Evolutionary conservation across 2,329 filamentous ascomycete genomes (phyloP).

Genomic region (Colletotrichum phormii): DNA sequence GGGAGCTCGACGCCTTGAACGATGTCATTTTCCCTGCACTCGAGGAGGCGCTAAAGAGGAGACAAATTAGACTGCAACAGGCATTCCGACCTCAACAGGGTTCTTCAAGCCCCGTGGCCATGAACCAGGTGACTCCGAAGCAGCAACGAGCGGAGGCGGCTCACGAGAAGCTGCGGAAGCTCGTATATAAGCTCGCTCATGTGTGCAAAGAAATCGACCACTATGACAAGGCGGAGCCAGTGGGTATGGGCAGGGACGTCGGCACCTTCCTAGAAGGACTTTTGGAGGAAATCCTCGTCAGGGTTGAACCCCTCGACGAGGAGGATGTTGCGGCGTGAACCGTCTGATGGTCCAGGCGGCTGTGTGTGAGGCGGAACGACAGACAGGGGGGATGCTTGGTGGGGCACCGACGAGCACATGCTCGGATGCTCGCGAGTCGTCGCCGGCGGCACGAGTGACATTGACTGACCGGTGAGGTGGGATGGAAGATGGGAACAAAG

Average conservation of each 20-base stretch:
- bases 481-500: constrained; percentile 9
- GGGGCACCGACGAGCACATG: not conserved
- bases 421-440: not conserved
- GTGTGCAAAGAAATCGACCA: constrained; percentile 92
- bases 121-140: constrained; percentile 66
- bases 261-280: constrained; percentile 91
- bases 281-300: constrained; percentile 90
- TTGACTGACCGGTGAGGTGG: constrained; percentile 1
- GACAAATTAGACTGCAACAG: constrained; percentile 72
- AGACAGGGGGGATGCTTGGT: constrained; percentile 7
- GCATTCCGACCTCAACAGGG: constrained; percentile 54
- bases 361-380: constrained; percentile 18
- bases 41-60: constrained; percentile 88
- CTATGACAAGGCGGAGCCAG: constrained; percentile 85
- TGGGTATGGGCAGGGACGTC: constrained; percentile 94
- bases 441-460: not conserved
- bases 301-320: constrained; percentile 89
- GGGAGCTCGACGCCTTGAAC: constrained; percentile 85
- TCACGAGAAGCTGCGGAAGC: constrained; percentile 83
- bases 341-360: constrained; percentile 26
- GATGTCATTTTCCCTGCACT: constrained; percentile 94
- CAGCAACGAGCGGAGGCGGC: constrained; percentile 77
- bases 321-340: constrained; percentile 55
- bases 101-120: constrained; percentile 43
- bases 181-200: constrained; percentile 85